These are phyloP conservation scores for Pleurotus giganteus DNA, from an alignment of 768 basidiomycete species.

Conservation along the genomic window DNA sequence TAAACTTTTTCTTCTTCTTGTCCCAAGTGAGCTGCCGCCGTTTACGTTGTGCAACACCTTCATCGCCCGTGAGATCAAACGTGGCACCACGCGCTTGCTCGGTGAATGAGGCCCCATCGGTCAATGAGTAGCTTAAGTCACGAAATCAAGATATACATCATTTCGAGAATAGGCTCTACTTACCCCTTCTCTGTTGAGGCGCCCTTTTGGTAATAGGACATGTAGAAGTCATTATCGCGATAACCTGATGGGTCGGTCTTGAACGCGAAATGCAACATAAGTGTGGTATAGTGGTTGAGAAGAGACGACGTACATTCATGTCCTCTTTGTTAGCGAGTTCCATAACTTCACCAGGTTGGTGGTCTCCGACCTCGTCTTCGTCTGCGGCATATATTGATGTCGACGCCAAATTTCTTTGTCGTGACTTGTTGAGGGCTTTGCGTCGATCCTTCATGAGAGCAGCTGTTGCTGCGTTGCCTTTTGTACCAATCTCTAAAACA, in stretches of 20 bases:
- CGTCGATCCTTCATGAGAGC: slow-evolving; percentile 87
- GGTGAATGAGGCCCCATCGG: slow-evolving; percentile 83
- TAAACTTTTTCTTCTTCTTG: slow-evolving; percentile 93
- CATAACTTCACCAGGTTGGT: slow-evolving; percentile 32
- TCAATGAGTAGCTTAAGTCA: slow-evolving; percentile 75
- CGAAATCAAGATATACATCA: slow-evolving; percentile 1
- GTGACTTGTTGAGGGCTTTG: slow-evolving; percentile 70
- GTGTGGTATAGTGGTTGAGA: slow-evolving; percentile 3
- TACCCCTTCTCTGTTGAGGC: slow-evolving; percentile 89
- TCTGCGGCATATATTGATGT: slow-evolving; percentile 27
- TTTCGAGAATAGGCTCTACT: slow-evolving; percentile 17
- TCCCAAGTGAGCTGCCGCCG: slow-evolving; percentile 84
- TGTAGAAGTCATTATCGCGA: slow-evolving; percentile 84
- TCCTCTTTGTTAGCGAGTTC: slow-evolving; percentile 82
- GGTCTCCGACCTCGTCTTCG: slow-evolving; percentile 32
- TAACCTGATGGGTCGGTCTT: slow-evolving; percentile 46
- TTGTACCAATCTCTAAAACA: slow-evolving; percentile 83
- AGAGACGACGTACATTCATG: slow-evolving; percentile 60
- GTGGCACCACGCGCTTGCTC: slow-evolving; percentile 78
- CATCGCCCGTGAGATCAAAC: slow-evolving; percentile 84
- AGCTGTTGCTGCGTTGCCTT: slow-evolving; percentile 61
- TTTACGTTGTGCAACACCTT: slow-evolving; percentile 56
- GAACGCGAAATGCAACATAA: slow-evolving; percentile 57
- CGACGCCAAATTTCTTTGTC: slow-evolving; percentile 35
- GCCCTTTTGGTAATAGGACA: slow-evolving; percentile 89